Percentiles rank a stretch among this genome's conserved stretches.
These are phyloP conservation scores for Rhodomyrtus tomentosa DNA, from an alignment of 345 rosid genomes.

Conservation along the genomic window DNA sequence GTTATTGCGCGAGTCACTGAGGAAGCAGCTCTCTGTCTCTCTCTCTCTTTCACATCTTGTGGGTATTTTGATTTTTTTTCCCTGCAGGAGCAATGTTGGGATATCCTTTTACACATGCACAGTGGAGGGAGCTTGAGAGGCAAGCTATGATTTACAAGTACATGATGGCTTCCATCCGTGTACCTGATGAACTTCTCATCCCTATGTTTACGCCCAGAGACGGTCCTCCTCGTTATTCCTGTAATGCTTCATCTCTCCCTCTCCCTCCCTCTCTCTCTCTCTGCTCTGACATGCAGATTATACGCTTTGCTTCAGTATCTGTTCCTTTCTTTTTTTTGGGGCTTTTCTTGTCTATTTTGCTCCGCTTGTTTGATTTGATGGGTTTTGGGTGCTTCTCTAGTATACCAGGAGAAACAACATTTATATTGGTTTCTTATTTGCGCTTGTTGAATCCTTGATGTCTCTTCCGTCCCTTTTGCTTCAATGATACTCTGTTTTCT, in stretches of 20 bases:
- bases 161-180: constrained; percentile 77
- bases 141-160: constrained; percentile 80
- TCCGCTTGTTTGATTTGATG: background rate
- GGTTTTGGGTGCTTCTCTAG: background rate
- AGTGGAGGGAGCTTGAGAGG: constrained; percentile 71
- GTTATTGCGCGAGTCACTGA: background rate
- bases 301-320: background rate
- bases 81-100: constrained; percentile 12
- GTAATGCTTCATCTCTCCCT: constrained; percentile 1
- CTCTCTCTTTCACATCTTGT: background rate
- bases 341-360: background rate
- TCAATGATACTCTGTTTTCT: background rate
- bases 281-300: background rate
- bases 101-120: constrained; percentile 69
- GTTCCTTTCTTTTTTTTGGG: background rate
- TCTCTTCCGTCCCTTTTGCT: background rate
- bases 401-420: background rate
- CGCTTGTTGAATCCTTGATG: background rate
- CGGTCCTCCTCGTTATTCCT: constrained; percentile 9
- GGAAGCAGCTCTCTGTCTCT: background rate
- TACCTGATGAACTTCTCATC: constrained; percentile 62
- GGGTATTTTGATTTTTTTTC: background rate
- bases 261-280: background rate
- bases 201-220: constrained; percentile 9
- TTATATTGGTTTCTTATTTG: background rate